Conservation (phyloP, 192 early-diverging fungal genomes). For the Anaeromyces robustus region DNA sequence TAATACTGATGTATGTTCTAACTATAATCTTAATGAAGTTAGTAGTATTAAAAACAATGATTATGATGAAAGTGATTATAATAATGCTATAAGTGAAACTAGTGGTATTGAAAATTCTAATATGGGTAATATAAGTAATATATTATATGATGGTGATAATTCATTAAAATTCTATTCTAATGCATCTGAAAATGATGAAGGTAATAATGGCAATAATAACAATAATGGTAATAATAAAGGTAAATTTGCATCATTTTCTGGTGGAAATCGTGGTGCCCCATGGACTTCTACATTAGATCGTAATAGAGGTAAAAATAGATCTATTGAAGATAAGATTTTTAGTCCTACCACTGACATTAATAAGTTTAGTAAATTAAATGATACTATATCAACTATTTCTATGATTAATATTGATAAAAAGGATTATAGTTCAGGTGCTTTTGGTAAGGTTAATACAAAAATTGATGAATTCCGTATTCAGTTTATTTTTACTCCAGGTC, state of each 20-base stretch:
- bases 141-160: not conserved
- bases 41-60: too few species aligned
- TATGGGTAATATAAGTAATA: not conserved
- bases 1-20: not conserved
- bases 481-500: not conserved
- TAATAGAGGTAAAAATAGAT: not conserved
- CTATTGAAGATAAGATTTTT: not conserved
- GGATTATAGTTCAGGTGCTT: not conserved
- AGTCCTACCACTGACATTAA: not conserved
- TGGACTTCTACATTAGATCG: not conserved
- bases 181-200: not conserved
- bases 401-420: not conserved
- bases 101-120: not conserved
- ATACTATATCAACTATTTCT: not conserved
- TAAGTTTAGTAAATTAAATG: not conserved
- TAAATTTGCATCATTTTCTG: not conserved
- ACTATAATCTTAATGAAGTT: not conserved
- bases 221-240: not conserved
- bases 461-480: not conserved
- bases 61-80: not conserved
- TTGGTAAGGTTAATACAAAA: not conserved
- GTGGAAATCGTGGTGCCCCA: not conserved
- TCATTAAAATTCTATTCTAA: not conserved
- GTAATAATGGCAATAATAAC: too few species aligned
- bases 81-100: not conserved